Base-by-base conservation (phyloP, 495 filamentous ascomycete genomes). In the Trichoderma erinaceum region DNA sequence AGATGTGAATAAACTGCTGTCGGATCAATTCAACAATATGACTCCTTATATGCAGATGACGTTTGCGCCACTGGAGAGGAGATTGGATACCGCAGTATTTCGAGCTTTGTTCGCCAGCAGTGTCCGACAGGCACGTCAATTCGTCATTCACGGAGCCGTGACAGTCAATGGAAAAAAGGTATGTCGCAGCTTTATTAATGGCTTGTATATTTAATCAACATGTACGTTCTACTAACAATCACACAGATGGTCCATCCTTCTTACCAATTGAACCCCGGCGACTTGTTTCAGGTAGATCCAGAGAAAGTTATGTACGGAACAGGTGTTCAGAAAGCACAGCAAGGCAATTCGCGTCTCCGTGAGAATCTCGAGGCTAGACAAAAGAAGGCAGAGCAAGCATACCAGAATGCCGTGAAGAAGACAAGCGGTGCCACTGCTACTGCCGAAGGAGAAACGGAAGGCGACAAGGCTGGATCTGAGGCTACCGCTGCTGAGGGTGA, bases 141-240 rank as follows among this genome's bases (percentile, higher is more conserved):
- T 98, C 73, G 90, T 94, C 48, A 85, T 94, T 29, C 95, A 98
- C 79, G 95, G 95, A 25, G 86, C 86, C 69, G 95, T 98, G 64
- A 97, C 87, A 70, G 95, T 99, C 70, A 99, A 99, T 83, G 95
- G 95, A 66, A 90, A 96, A 79, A 91, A 92, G 88, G 93, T 96
- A 77, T 67, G 79, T 72, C n/a, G 11, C 18, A 41, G 3, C 12
- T 65, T 10, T 46, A 5, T 41, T 65, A 3, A 41, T 11, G 35
- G 12, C 21, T 3, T 43, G 0, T 25, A 21, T 41, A 27, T 4
- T 41, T 41, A 35, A 21, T 4, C 25, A 29, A 12, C 18, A 1
- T 23, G 15, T 15, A n/a, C 43, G 63, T 2, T 10, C 25, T 12
- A 61, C 56, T 21, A 23, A 8, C 15, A 8, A 46, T 35, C 16